phyloP scores from a whole-genome alignment of 306 rosid species.

The Mimosa bimucronata region DNA sequence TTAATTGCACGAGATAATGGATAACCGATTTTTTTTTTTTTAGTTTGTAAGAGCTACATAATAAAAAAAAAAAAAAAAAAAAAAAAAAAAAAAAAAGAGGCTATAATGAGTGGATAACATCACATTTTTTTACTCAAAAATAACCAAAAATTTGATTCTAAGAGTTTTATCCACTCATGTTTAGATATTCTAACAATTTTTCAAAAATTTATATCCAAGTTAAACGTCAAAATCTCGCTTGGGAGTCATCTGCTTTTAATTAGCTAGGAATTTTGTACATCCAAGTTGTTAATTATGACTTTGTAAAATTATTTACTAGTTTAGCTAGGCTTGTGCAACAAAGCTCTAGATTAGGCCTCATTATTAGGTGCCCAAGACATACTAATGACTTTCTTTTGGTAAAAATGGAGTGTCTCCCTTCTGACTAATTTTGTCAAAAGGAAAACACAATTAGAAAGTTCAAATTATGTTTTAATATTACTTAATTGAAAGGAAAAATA shows the following conservation, averaged over 20 bases:
- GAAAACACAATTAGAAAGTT: not conserved
- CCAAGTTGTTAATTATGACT: not conserved
- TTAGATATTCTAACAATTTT: no score
- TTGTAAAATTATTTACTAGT: not conserved
- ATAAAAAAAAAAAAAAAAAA: no score
- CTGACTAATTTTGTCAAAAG: not conserved
- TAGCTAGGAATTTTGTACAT: not conserved
- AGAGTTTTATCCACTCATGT: not conserved
- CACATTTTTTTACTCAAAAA: no score
- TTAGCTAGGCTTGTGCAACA: no score
- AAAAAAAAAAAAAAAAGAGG: no score
- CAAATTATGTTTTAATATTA: not conserved
- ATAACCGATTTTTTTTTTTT: not conserved
- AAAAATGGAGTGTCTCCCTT: not conserved
- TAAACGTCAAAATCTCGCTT: not conserved
- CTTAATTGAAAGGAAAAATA: not conserved
- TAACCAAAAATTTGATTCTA: not conserved
- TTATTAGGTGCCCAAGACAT: not conserved
- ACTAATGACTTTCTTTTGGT: not conserved
- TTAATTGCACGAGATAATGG: not conserved
- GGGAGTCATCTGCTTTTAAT: no score
- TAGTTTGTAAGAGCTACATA: not conserved
- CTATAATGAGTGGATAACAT: not conserved
- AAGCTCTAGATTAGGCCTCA: not conserved
- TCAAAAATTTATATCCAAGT: no score